Base-by-base conservation (phyloP, 23 red algal genomes). In the Gracilaria domingensis region DNA sequence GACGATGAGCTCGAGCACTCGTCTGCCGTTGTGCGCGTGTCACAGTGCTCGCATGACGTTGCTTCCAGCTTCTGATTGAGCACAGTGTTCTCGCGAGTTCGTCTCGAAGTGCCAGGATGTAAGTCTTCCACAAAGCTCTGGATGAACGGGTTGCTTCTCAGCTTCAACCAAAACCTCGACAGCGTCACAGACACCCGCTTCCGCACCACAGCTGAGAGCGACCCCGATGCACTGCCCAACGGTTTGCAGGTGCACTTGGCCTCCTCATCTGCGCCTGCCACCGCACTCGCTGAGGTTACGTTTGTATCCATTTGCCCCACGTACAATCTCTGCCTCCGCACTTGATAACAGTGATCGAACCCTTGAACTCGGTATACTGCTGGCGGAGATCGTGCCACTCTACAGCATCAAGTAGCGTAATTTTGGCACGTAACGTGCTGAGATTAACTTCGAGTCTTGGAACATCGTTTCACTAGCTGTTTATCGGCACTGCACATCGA, bases 81-180 rank as follows among this genome's bases (percentile, higher is more conserved):
- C 33, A 35, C 36, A 8, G 67, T 73, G 35, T 73, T 73, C 38
- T 37, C 67, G 67, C 67, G 67, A 37, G 67, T 73, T 23, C 67
- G 67, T 16, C 24, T 73, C 35, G 38, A 44, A 40, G 67, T 73
- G 30, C 35, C 67, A 7, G 67, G 67, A 24, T 73, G 67, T 1
- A 37, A 44, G 1, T 73, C 67, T 24, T 73, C 67, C 16, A 73
- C 38, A 24, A 73, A 73, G 21, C 67, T 73, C 7, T n/a, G 3
- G 1, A 73, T 29, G 67, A 73, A 73, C 34, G 67, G 67, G 34
- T 73, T 37, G 35, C 67, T 42, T 6, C 38, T 73, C 20, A 73
- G 35, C 24, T 37, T 73, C 35, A 44, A 17, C 67, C 67, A 73
- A 4, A 73, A 9, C 20, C 67, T 73, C 35, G 67, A 37, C 5